Conservation (phyloP, 352 stramenopile species). For the Phytophthora pluvialis region DNA sequence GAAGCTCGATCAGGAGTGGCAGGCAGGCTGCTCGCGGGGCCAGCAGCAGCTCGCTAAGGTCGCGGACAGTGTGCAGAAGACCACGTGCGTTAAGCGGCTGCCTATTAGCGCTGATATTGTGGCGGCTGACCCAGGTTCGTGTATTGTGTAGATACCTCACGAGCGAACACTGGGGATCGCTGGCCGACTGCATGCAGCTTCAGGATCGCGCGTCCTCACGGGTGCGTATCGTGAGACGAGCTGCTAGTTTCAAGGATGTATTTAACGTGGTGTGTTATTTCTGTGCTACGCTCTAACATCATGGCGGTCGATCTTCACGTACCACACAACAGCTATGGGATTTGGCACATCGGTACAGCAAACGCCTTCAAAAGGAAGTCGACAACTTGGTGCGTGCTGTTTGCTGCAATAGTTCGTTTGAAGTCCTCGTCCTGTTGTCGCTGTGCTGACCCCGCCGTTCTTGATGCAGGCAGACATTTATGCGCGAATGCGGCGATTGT, state of each 20-base stretch:
- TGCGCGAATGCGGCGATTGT: slow-evolving; percentile 46
- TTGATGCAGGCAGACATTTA: slow-evolving; percentile 46
- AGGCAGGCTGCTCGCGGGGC: slow-evolving; percentile 42
- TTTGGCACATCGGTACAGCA: slow-evolving; percentile 70
- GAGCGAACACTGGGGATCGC: slow-evolving; percentile 65
- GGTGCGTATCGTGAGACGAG: slow-evolving; percentile 30
- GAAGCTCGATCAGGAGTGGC: slow-evolving; percentile 73
- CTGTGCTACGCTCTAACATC: not conserved
- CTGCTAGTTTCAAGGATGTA: not conserved
- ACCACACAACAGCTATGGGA: slow-evolving; percentile 57
- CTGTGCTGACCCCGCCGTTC: not conserved
- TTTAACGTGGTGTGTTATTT: slow-evolving; percentile 7
- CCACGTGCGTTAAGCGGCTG: slow-evolving; percentile 47
- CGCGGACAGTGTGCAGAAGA: slow-evolving; percentile 78
- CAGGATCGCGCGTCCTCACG: slow-evolving; percentile 55
- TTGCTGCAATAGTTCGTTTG: not conserved
- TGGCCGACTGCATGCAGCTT: slow-evolving; percentile 55
- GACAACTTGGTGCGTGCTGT: slow-evolving; percentile 47
- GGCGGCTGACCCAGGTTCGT: not conserved
- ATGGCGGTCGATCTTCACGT: not conserved
- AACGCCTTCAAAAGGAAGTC: slow-evolving; percentile 57
- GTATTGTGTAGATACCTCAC: slow-evolving; percentile 55
- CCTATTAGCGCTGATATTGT: not conserved
- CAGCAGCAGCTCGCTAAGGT: slow-evolving; percentile 74
- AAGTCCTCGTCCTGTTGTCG: not conserved